Base-by-base conservation (phyloP, 108 stramenopile genomes). In the Skeletonema menzelii region DNA sequence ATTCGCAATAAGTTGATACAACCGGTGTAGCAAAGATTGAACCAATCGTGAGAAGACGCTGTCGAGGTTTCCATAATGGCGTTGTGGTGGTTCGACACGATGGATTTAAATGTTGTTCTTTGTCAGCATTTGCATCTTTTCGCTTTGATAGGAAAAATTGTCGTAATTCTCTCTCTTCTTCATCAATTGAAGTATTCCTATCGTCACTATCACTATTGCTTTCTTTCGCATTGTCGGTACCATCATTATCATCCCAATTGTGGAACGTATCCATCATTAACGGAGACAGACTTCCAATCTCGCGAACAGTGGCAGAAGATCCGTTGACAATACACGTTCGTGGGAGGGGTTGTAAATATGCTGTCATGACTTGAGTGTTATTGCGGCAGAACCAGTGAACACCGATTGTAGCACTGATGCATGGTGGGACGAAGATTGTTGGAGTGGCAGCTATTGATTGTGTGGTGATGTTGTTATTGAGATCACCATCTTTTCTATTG, bases 41-140 rank as follows among this genome's bases (percentile, higher is more conserved):
- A 30, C 74, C 80, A 19, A 75, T 31, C 3, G 65, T 53, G 40
- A 82, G 80, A 17, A 82, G 68, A 20, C 80, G 30, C 28, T 68
- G 69, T 37, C 80, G 53, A 22, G 80, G 70, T 56, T 75, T 71
- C 59, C 32, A 35, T 2, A 35, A 2, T 31, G 17, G n/a, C 26
- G 20, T 64, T 19, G 8, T 64, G 3, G 56, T 82, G 28, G 76
- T 87, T 55, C 53, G 85, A 10, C 46, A 87, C 26, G 80, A 79
- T 63, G 86, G 88, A 10, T 63, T 62, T 13, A 55, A 77, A 5
- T 64, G 76, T 19, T 74, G 82, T 32, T 87, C 83, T 27, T 90
- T 82, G 24, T 77, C 70, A 0, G 79, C 84, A 44, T 24, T 28
- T 65, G 35, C 38, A 6, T 61, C 20, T 20, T 63, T 1, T 30